These are phyloP conservation scores for Diaporthe sp. DNA, from an alignment of 2,329 filamentous ascomycete species.

Conservation along the genomic window DNA sequence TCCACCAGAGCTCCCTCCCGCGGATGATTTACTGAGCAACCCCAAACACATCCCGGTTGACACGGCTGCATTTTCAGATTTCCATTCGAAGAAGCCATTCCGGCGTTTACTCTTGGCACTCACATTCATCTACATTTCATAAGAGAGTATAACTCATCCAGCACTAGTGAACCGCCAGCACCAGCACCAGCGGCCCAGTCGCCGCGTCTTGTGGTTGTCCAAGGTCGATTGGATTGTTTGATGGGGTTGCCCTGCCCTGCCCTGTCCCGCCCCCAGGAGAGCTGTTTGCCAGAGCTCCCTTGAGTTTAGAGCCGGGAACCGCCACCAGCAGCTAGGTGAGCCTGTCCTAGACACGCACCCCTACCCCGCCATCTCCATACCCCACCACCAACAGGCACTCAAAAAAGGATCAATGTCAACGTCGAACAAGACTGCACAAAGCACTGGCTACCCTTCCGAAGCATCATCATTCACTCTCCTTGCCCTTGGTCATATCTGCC, in stretches of 20 bases:
- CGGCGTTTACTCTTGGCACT: conserved; percentile 12
- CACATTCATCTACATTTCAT: conserved; percentile 15
- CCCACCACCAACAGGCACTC: conserved; percentile 27
- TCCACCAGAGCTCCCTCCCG: conserved; percentile 24
- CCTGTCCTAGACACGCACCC: conserved; percentile 34
- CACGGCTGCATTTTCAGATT: conserved; percentile 22
- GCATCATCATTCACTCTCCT: conserved; percentile 7
- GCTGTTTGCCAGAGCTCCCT: conserved; percentile 21
- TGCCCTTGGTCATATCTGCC: conserved; percentile 7
- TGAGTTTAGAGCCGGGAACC: background rate
- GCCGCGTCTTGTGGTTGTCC: background rate
- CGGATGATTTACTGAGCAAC: conserved; percentile 1
- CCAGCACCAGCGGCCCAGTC: background rate
- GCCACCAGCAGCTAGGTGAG: conserved; percentile 24
- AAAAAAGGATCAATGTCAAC: conserved; percentile 15
- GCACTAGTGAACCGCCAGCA: background rate
- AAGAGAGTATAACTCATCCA: conserved; percentile 20
- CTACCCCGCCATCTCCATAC: conserved; percentile 35
- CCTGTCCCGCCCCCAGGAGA: background rate
- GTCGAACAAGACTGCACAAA: conserved; percentile 22
- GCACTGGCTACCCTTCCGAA: conserved; percentile 23
- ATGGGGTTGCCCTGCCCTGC: conserved; percentile 5
- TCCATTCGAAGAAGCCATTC: conserved; percentile 9
- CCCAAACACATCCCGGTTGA: conserved; percentile 2
- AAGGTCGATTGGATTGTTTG: background rate